Percentiles rank a stretch among this genome's conserved stretches.
These are phyloP conservation scores for Trichoderma reesei DNA, from an alignment of 495 filamentous ascomycete species.

Conservation along the genomic window DNA sequence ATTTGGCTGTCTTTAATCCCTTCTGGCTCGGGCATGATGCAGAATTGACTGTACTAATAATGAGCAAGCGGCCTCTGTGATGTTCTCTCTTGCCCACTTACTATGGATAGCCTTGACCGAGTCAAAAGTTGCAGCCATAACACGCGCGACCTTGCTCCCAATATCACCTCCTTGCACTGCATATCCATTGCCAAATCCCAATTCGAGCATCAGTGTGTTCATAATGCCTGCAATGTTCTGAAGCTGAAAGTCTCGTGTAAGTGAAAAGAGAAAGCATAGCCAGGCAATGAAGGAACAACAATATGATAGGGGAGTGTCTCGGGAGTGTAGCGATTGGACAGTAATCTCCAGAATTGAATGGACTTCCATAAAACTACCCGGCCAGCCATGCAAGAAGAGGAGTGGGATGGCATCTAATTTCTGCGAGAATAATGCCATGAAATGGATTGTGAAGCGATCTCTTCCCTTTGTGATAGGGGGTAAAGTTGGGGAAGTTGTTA, in stretches of 20 bases:
- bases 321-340: conserved; percentile 39
- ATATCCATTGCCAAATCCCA: conserved; percentile 50
- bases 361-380: conserved; percentile 47
- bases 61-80: background rate
- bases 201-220: conserved; percentile 43
- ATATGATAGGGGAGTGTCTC: conserved; percentile 48
- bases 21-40: conserved; percentile 9
- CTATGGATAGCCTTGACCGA: background rate
- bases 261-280: conserved; percentile 47
- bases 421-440: conserved; percentile 48
- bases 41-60: conserved; percentile 3
- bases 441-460: conserved; percentile 41
- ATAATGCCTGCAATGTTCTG: conserved; percentile 37
- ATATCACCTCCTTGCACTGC: conserved; percentile 55
- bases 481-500: conserved; percentile 54
- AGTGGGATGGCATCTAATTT: conserved; percentile 49
- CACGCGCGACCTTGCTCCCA: conserved; percentile 26
- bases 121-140: background rate
- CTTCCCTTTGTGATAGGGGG: conserved; percentile 29
- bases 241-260: conserved; percentile 37
- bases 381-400: conserved; percentile 30
- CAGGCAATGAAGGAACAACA: conserved; percentile 52
- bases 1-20: conserved; percentile 11
- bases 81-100: background rate
- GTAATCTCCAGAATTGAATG: conserved; percentile 23